Evolutionary conservation across 2,329 filamentous ascomycete species (phyloP), one percentile per base, ranked within the genome.

Genomic region (Neoscytalidium dimidiatum): DNA sequence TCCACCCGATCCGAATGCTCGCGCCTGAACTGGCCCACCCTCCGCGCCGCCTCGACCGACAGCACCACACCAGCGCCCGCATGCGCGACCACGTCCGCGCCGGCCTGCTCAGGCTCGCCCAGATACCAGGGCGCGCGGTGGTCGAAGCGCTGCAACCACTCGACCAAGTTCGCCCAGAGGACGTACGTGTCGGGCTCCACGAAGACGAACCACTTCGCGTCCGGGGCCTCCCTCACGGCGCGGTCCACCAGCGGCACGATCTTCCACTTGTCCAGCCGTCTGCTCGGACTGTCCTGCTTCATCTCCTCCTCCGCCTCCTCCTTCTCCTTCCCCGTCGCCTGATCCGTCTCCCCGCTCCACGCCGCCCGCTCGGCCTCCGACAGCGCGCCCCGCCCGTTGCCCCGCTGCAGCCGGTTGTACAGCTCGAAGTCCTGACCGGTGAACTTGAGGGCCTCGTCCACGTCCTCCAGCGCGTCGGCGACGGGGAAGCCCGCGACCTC

Each of bases 171-270:
- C 35, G 79, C 75, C 78, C 85, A 85, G 9, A 85, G 76, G 44
- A 87, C 72, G 68, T 85, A 87, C 0, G 85, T 87, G 70, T 88
- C 86, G 0, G 84, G 81, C 68, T 87, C 85, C 52, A 86, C 81
- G 71, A 88, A 88, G 64, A 86, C 76, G 66, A 82, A 88, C 85
- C 85, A 88, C 63, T 83, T 83, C 49, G 82, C 81, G 28, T 84
- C 74, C 2, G 82, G 81, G 41, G 74, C 69, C 58, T 76, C 70
- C 11, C 75, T 69, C 66, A 75, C 74, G 4, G 77, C 72, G 28
- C 71, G 68, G 14, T 76, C 70, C 66, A 79, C 69, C 51, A 77
- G 72, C 31, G 76, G 75, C 31, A 80, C 66, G 21, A 76, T 72
- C 67, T 78, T 79, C 72, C 76, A 79, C 61, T 77, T 79, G 65